Percentiles rank a stretch among this genome's conserved stretches.
Conservation (phyloP, 768 basidiomycete species). For the Russula brevipes region DNA sequence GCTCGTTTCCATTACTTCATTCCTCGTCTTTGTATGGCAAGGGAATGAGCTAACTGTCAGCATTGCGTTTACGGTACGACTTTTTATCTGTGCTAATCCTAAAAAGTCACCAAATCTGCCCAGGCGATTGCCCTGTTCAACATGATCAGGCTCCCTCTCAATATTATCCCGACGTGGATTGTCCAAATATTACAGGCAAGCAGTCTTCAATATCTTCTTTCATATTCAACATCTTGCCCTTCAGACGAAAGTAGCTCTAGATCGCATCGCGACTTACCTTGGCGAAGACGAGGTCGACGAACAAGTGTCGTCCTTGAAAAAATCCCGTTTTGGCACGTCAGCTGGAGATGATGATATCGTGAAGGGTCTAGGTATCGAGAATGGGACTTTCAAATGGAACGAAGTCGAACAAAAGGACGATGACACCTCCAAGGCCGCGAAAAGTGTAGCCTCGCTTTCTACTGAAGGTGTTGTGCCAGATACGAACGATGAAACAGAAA, state of each 20-base stretch:
- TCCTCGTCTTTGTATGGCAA: constrained; percentile 64
- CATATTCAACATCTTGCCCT: neutral
- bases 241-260: constrained; percentile 51
- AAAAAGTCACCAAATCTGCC: neutral
- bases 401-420: constrained; percentile 38
- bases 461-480: constrained; percentile 21
- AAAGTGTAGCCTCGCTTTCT: constrained; percentile 1
- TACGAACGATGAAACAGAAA: constrained; percentile 27
- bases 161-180: constrained; percentile 74
- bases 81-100: neutral
- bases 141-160: constrained; percentile 77
- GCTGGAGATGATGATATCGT: constrained; percentile 26
- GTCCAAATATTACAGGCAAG: constrained; percentile 64
- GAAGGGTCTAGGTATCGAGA: constrained; percentile 44
- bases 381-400: constrained; percentile 55
- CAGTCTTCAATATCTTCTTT: neutral
- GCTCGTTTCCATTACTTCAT: constrained; percentile 73
- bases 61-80: constrained; percentile 74
- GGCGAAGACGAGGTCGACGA: constrained; percentile 58
- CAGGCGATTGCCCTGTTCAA: constrained; percentile 76
- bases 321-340: constrained; percentile 27
- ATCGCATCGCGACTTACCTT: constrained; percentile 57
- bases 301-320: constrained; percentile 55
- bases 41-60: constrained; percentile 73
- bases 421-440: constrained; percentile 24